A percentile compares a stretch with the other conserved stretches of the same genome.
Evolutionary conservation across 2,329 filamentous ascomycete genomes (phyloP).

Genomic region (Penicillium glabrum): DNA sequence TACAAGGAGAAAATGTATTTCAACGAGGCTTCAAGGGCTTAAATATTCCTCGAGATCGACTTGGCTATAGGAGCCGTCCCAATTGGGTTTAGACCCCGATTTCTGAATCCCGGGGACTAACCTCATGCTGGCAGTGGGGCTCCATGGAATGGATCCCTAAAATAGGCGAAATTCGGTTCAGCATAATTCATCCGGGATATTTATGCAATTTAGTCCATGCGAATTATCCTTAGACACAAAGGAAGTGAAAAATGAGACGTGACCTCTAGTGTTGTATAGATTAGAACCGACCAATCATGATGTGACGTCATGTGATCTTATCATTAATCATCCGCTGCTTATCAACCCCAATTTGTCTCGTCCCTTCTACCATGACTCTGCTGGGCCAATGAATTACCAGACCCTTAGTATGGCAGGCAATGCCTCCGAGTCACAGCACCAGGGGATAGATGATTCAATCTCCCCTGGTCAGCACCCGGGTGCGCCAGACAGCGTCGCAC

Average conservation of each 20-base stretch:
- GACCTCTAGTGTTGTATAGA: not conserved
- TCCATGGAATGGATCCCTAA: not conserved
- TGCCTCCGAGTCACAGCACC: constrained; percentile 18
- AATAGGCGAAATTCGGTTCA: not conserved
- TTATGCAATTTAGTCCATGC: not conserved
- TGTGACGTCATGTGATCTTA: constrained; percentile 26
- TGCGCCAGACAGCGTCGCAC: not conserved
- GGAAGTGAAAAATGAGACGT: not conserved
- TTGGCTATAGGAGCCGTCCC: not conserved
- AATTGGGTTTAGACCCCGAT: constrained; percentile 5
- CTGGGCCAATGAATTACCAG: constrained; percentile 36
- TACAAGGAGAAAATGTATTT: not conserved
- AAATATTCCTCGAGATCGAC: not conserved
- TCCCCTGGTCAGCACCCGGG: constrained; percentile 1
- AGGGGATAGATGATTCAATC: constrained; percentile 1
- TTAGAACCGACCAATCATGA: not conserved
- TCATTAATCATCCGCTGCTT: constrained; percentile 18
- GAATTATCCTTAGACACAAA: not conserved
- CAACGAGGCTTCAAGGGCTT: not conserved
- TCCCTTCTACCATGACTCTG: constrained; percentile 1
- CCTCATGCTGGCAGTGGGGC: constrained; percentile 1
- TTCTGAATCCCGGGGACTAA: not conserved
- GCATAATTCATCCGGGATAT: not conserved
- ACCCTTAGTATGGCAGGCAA: constrained; percentile 33
- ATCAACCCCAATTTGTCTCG: constrained; percentile 9